A percentile compares a stretch with the other conserved stretches of the same genome.
Conservation (phyloP, 1,284 basidiomycete genomes). For the Trametes pubescens region DNA sequence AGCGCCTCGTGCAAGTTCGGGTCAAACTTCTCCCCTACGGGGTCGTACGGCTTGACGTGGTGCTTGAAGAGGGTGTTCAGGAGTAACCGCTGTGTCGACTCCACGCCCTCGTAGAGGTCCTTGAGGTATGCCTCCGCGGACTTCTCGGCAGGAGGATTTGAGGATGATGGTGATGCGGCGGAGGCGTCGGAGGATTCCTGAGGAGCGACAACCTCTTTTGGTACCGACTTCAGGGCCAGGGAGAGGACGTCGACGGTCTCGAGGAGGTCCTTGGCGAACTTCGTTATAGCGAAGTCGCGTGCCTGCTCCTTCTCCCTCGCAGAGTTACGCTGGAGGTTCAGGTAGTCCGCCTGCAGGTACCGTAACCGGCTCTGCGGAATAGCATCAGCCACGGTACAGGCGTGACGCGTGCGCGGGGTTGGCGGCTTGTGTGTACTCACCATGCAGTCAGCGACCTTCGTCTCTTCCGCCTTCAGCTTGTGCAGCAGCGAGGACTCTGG, state of each 20-base stretch:
- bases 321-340: constrained; percentile 93
- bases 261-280: constrained; percentile 91
- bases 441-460: constrained; percentile 76
- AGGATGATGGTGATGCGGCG: constrained; percentile 41
- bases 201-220: constrained; percentile 56
- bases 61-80: constrained; percentile 92
- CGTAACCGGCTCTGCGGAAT: constrained; percentile 77
- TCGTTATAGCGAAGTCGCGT: constrained; percentile 91
- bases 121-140: constrained; percentile 66
- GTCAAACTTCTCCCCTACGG: constrained; percentile 92
- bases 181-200: constrained; percentile 36
- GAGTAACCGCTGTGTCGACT: constrained; percentile 91
- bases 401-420: background rate
- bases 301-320: constrained; percentile 93
- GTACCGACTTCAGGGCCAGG: constrained; percentile 90
- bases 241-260: constrained; percentile 93
- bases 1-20: constrained; percentile 96
- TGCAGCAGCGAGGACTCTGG: constrained; percentile 48
- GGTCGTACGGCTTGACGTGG: constrained; percentile 92
- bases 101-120: constrained; percentile 86
- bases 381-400: constrained; percentile 10
- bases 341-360: constrained; percentile 93
- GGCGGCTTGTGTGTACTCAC: constrained; percentile 47
- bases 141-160: constrained; percentile 54
- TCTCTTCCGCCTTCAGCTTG: constrained; percentile 77